Evolutionary conservation across 2,329 filamentous ascomycete species (phyloP).

Genomic region (Fusarium compactum): DNA sequence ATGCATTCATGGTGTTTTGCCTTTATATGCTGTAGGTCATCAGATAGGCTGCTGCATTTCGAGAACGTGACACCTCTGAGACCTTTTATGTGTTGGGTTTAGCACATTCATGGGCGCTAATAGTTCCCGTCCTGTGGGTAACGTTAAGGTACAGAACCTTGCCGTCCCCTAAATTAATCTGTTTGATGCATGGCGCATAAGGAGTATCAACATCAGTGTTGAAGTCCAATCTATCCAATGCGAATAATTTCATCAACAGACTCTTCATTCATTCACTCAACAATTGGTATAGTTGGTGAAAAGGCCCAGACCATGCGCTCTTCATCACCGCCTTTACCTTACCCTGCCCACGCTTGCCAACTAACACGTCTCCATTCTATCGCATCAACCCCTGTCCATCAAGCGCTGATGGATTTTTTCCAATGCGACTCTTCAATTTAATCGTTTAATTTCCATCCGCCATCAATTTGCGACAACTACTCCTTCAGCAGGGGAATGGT

Average conservation of each 20-base stretch:
- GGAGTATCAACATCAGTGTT: neutral
- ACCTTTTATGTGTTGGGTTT: constrained; percentile 23
- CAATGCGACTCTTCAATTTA: constrained; percentile 30
- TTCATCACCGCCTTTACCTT: constrained; percentile 31
- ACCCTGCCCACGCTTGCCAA: constrained; percentile 9
- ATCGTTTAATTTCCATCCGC: constrained; percentile 11
- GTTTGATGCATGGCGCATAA: constrained; percentile 5
- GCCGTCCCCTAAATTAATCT: constrained; percentile 22
- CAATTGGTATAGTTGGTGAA: neutral
- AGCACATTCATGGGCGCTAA: constrained; percentile 24
- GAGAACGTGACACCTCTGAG: constrained; percentile 8
- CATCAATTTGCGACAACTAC: constrained; percentile 24
- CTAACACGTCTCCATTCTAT: constrained; percentile 32
- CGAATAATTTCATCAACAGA: neutral
- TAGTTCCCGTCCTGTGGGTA: constrained; percentile 24
- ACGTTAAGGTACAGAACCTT: constrained; percentile 3
- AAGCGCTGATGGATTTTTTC: constrained; percentile 28
- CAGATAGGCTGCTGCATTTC: neutral
- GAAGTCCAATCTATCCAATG: neutral
- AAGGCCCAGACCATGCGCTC: constrained; percentile 10
- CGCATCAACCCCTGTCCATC: constrained; percentile 36
- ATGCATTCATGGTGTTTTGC: constrained; percentile 2
- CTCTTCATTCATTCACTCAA: neutral
- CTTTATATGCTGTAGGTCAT: neutral
- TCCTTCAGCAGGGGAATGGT: constrained; percentile 12